phyloP scores from a whole-genome alignment of 768 basidiomycete species.

The Boletus reticuloceps region DNA sequence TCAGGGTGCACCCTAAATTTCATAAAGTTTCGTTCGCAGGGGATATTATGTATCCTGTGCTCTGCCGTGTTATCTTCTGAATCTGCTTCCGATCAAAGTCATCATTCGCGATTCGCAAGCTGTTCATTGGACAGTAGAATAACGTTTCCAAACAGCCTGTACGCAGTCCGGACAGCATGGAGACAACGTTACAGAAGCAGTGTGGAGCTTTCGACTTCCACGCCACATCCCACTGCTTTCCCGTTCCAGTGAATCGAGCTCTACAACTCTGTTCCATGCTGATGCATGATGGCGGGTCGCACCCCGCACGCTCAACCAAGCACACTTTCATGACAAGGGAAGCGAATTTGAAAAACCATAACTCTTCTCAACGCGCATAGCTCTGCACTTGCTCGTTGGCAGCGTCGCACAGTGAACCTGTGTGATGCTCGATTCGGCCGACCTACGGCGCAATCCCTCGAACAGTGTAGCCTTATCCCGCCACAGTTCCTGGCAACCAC shows the following conservation, averaged over 20 bases:
- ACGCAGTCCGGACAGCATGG: slow-evolving; percentile 16
- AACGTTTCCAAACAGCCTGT: slow-evolving; percentile 20
- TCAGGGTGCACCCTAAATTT: slow-evolving; percentile 34
- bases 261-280: slow-evolving; percentile 13
- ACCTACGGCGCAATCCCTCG: neutral
- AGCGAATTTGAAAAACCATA: slow-evolving; percentile 32
- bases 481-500: neutral
- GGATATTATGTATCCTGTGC: slow-evolving; percentile 31
- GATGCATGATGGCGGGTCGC: neutral
- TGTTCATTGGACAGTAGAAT: slow-evolving; percentile 13
- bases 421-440: neutral
- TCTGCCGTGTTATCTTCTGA: slow-evolving; percentile 11
- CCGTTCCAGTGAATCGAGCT: neutral
- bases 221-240: neutral
- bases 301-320: slow-evolving; percentile 9
- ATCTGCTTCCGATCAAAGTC: slow-evolving; percentile 27
- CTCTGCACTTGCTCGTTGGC: neutral
- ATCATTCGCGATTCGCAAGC: too few relatives aligned
- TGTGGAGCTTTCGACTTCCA: slow-evolving; percentile 15
- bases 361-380: slow-evolving; percentile 14
- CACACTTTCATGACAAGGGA: slow-evolving; percentile 17
- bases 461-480: neutral
- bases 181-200: slow-evolving; percentile 22
- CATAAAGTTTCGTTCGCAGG: slow-evolving; percentile 22
- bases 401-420: neutral